Evolutionary conservation across 768 basidiomycete genomes (phyloP), one percentile per base, ranked within the genome.

Genomic region (Mycena haematopus): DNA sequence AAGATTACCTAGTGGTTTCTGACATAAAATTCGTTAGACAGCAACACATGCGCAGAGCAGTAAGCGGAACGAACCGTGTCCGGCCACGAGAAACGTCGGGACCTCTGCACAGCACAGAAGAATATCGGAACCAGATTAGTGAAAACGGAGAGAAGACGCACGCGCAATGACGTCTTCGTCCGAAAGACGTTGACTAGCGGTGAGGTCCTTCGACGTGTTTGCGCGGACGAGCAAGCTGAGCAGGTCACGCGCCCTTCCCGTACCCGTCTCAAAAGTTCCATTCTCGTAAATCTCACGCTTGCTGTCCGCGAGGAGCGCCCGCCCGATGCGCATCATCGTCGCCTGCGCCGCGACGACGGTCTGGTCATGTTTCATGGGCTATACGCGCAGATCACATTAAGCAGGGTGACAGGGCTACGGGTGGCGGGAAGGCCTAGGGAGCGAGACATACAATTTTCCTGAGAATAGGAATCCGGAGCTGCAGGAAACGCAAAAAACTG

Each of bases 161-260:
- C 81, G 81, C 47, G 79, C 74, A 2, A 88, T 62, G 11, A 91
- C 85, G 62, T 90, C 89, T 27, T 80, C 79, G 56, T 91, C 89
- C 0, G 80, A 79, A 74, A 91, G 73, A 38, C 77, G 73, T 70
- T 88, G 86, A 45, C 65, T 74, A 6, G 81, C 80, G 0, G 83
- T 80, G 4, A 87, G 67, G 68, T 91, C 86, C 0, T 80, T 82
- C 0, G 85, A 83, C 76, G 86, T 81, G 69, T 91, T 91, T 2
- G 89, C 87, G 57, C 79, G 79, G 47, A 90, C 75, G 8, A 91
- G 76, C 15, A 89, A 68, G 0, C 83, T 84, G 5, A 91, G 76
- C 2, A 91, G 68, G 72, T 90, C 88, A 3, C 57, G 51, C 24
- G 31, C 50, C 13, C 83, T 79, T 14, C 60, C 53, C 31, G 73